A percentile compares a stretch with the other conserved stretches of the same genome.
Conservation (phyloP, 2,329 filamentous ascomycete species). For the Amesomyces nigricolor region DNA sequence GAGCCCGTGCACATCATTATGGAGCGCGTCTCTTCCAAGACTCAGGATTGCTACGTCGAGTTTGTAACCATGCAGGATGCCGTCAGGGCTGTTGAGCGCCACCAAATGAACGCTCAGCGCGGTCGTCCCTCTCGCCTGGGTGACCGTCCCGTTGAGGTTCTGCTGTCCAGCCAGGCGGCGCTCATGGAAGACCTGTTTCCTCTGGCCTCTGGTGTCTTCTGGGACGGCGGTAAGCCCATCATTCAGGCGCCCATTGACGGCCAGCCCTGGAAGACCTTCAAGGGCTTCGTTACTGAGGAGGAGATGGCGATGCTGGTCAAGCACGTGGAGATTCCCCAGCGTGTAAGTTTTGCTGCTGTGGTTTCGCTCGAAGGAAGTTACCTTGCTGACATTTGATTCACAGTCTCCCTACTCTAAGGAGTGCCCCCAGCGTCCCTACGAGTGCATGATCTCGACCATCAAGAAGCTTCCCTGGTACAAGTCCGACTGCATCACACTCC, state of each 20-base stretch:
- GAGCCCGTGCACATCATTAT: slow-evolving; percentile 60
- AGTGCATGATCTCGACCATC: slow-evolving; percentile 59
- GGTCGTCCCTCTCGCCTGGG: slow-evolving; percentile 46
- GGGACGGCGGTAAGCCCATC: slow-evolving; percentile 44
- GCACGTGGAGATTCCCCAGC: slow-evolving; percentile 55
- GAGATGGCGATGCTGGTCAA: slow-evolving; percentile 60
- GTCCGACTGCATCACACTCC: slow-evolving; percentile 51
- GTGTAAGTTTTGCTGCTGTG: slow-evolving; percentile 44
- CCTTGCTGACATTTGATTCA: background rate
- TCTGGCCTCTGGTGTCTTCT: slow-evolving; percentile 49
- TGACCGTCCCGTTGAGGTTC: slow-evolving; percentile 51
- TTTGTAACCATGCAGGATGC: slow-evolving; percentile 50
- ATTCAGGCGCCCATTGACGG: slow-evolving; percentile 32
- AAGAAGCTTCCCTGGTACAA: slow-evolving; percentile 60
- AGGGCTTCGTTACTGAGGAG: slow-evolving; percentile 55
- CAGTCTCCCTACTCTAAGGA: slow-evolving; percentile 56
- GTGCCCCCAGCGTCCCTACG: slow-evolving; percentile 59
- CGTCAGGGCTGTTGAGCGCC: slow-evolving; percentile 45
- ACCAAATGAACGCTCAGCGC: slow-evolving; percentile 31
- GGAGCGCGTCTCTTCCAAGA: slow-evolving; percentile 58
- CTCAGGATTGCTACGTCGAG: slow-evolving; percentile 56
- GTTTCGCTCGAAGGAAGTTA: background rate
- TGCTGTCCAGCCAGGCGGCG: slow-evolving; percentile 49
- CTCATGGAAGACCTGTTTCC: slow-evolving; percentile 61
- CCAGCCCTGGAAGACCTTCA: slow-evolving; percentile 49